Evolutionary conservation across 1,284 basidiomycete genomes (phyloP).

Genomic region (Pseudozyma sp.): DNA sequence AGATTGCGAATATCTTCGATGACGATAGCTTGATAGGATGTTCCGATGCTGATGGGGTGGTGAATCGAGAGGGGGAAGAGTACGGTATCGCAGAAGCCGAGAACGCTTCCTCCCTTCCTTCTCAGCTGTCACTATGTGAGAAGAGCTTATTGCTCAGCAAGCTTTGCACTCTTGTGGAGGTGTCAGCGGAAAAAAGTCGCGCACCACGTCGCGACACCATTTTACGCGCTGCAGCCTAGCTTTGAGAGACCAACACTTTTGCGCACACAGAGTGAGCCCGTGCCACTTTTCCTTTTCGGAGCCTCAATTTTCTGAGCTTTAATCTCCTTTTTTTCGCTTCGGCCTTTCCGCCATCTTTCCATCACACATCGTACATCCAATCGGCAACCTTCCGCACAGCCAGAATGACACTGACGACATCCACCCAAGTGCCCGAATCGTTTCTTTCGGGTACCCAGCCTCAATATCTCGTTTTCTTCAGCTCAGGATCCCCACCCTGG

Average conservation of each 20-base stretch:
- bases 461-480: conserved; percentile 54
- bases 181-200: not conserved
- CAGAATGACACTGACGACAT: conserved; percentile 34
- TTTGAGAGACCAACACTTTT: conserved; percentile 13
- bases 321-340: not conserved
- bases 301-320: not conserved
- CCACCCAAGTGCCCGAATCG: conserved; percentile 14
- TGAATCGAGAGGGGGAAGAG: too few species aligned
- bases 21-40: not conserved
- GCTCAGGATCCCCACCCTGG: conserved; percentile 52
- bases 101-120: too few species aligned
- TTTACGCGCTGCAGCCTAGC: conserved; percentile 2
- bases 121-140: too few species aligned
- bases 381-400: not conserved
- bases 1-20: not conserved
- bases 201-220: not conserved
- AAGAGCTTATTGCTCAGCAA: too few species aligned
- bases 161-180: too few species aligned
- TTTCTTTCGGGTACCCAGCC: not conserved
- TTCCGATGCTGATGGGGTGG: not conserved
- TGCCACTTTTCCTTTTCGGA: not conserved
- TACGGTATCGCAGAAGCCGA: too few species aligned
- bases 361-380: not conserved
- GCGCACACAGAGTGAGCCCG: not conserved
- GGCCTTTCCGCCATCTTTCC: not conserved